These are phyloP conservation scores for Neoarthrinium moseri DNA, from an alignment of 2,329 filamentous ascomycete genomes.

Conservation along the genomic window DNA sequence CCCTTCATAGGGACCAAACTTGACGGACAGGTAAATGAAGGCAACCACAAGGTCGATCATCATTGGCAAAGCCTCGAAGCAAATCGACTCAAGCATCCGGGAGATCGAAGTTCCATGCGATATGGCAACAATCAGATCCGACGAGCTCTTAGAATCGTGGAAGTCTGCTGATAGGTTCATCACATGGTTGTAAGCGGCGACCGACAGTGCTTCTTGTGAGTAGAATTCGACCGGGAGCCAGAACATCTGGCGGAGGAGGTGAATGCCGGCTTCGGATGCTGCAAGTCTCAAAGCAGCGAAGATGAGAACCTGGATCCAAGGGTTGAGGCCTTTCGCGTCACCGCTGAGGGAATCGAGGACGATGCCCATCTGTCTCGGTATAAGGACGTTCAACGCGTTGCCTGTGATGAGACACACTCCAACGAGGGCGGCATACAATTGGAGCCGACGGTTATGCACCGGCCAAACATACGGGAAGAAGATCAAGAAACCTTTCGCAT, in stretches of 20 bases:
- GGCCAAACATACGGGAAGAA: conserved; percentile 83
- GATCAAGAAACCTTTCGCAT: conserved; percentile 72
- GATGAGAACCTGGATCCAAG: conserved; percentile 13
- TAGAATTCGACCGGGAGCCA: conserved; percentile 60
- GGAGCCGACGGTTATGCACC: conserved; percentile 61
- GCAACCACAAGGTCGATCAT: conserved; percentile 59
- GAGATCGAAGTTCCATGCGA: conserved; percentile 52
- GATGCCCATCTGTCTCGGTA: conserved; percentile 79
- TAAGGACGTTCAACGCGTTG: conserved; percentile 72
- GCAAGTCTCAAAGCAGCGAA: conserved; percentile 37
- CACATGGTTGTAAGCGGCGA: conserved; percentile 58
- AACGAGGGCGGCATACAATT: conserved; percentile 67
- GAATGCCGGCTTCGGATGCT: conserved; percentile 54
- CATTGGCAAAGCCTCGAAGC: conserved; percentile 59
- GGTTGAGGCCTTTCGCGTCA: conserved; percentile 7
- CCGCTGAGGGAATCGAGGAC: conserved; percentile 69
- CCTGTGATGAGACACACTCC: conserved; percentile 66
- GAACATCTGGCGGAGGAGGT: conserved; percentile 52
- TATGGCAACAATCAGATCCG: conserved; percentile 57
- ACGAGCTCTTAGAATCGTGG: conserved; percentile 59
- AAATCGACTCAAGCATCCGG: conserved; percentile 55
- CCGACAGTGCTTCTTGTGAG: conserved; percentile 50
- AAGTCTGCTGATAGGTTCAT: conserved; percentile 62
- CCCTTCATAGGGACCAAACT: conserved; percentile 60
- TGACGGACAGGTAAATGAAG: conserved; percentile 57